phyloP scores from a whole-genome alignment of 768 basidiomycete genomes.

The Pulveroboletus frians region DNA sequence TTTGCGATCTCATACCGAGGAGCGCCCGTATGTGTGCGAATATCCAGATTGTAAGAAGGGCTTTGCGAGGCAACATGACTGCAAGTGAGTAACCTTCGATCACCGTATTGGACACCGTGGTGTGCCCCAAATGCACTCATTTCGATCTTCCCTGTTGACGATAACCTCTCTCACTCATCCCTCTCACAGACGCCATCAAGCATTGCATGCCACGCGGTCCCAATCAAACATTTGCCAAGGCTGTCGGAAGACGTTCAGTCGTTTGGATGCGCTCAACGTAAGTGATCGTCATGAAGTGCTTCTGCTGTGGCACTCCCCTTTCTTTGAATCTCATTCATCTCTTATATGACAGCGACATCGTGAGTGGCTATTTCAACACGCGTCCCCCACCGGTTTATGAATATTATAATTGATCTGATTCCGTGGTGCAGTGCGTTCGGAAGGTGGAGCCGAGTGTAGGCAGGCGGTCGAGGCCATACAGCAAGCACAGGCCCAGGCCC shows the following conservation, averaged over 20 bases:
- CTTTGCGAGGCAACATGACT: constrained; percentile 93
- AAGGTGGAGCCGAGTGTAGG: constrained; percentile 77
- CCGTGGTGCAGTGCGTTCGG: constrained; percentile 62
- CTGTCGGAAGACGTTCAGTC: constrained; percentile 92
- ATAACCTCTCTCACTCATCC: constrained; percentile 5
- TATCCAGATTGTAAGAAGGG: constrained; percentile 94
- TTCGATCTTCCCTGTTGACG: background rate
- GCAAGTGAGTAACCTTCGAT: constrained; percentile 64
- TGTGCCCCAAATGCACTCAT: background rate
- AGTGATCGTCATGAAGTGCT: constrained; percentile 38
- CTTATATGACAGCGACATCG: constrained; percentile 59
- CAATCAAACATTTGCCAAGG: constrained; percentile 84
- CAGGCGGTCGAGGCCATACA: constrained; percentile 36
- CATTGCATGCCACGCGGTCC: constrained; percentile 78
- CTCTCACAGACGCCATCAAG: constrained; percentile 72
- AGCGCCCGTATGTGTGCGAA: constrained; percentile 89
- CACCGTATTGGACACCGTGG: background rate
- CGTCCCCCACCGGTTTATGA: constrained; percentile 20
- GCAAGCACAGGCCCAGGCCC: constrained; percentile 28
- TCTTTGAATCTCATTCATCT: constrained; percentile 24
- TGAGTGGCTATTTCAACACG: constrained; percentile 40
- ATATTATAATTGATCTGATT: constrained; percentile 22
- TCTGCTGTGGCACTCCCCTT: constrained; percentile 17
- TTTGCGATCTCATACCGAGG: constrained; percentile 91
- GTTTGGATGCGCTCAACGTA: constrained; percentile 91